Percentiles rank a stretch among this genome's conserved stretches.
phyloP scores from a whole-genome alignment of 2,329 filamentous ascomycete genomes.

The Drechslerella stenobrocha region DNA sequence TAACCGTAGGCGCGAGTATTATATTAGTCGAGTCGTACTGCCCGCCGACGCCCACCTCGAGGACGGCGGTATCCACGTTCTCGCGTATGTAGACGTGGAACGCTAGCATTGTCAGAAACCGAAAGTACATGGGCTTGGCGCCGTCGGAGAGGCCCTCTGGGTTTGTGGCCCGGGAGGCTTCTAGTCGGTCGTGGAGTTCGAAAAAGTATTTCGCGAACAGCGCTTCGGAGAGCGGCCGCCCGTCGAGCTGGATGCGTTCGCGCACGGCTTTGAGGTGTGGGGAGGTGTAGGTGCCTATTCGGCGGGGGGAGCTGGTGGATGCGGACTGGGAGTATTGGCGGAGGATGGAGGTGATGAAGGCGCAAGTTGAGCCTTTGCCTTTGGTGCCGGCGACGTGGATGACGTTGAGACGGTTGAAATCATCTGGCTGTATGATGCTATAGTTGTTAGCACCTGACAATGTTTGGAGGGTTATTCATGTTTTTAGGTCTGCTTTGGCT shows the following conservation, averaged over 20 bases:
- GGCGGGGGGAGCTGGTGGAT: constrained; percentile 55
- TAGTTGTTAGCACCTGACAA: not conserved
- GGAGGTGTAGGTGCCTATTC: constrained; percentile 69
- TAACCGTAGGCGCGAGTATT: constrained; percentile 69
- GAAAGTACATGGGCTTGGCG: constrained; percentile 87
- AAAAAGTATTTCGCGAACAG: constrained; percentile 70
- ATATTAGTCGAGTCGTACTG: constrained; percentile 94
- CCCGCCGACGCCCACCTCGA: constrained; percentile 93
- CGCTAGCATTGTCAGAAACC: constrained; percentile 85
- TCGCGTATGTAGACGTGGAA: constrained; percentile 79
- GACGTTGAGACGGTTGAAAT: constrained; percentile 64
- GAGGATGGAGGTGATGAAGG: constrained; percentile 80
- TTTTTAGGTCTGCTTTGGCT: not conserved
- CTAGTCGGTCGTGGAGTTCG: constrained; percentile 67
- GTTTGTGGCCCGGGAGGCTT: constrained; percentile 58
- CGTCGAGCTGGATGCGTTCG: constrained; percentile 69
- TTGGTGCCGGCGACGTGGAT: constrained; percentile 93
- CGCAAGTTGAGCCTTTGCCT: constrained; percentile 86
- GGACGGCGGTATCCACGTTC: constrained; percentile 74
- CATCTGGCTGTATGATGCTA: constrained; percentile 61
- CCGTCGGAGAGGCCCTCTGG: constrained; percentile 60
- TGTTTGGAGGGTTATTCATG: not conserved
- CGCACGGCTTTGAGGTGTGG: constrained; percentile 70
- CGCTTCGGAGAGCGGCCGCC: constrained; percentile 62
- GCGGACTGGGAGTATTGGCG: constrained; percentile 62